These are phyloP conservation scores for Amanita muscaria DNA, from an alignment of 768 basidiomycete species.

Conservation along the genomic window DNA sequence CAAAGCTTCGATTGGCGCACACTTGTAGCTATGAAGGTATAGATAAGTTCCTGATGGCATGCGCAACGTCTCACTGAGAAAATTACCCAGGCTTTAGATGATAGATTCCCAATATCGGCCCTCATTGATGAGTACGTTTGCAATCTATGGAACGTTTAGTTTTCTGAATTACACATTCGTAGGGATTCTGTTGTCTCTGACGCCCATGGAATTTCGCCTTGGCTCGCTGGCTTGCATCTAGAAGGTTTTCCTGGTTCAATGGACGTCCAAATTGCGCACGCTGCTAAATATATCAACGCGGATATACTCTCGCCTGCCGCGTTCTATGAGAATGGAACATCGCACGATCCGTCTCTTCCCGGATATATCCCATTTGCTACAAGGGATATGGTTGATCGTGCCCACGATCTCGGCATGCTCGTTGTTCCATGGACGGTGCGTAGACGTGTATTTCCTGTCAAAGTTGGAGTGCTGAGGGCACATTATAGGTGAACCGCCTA, in stretches of 20 bases:
- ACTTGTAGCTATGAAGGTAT: slow-evolving; percentile 60
- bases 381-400: slow-evolving; percentile 54
- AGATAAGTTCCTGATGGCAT: not conserved
- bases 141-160: not conserved
- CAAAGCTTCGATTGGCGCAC: slow-evolving; percentile 84
- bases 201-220: slow-evolving; percentile 44
- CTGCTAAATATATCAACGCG: slow-evolving; percentile 55
- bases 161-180: not conserved
- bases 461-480: not conserved
- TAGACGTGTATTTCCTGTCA: slow-evolving; percentile 4
- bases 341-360: slow-evolving; percentile 32
- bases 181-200: slow-evolving; percentile 31
- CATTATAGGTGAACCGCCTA: slow-evolving; percentile 47
- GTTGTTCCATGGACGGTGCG: slow-evolving; percentile 74
- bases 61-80: not conserved
- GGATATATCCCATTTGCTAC: slow-evolving; percentile 54
- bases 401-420: slow-evolving; percentile 51
- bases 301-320: slow-evolving; percentile 59
- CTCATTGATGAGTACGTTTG: slow-evolving; percentile 51
- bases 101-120: slow-evolving; percentile 49
- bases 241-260: slow-evolving; percentile 53
- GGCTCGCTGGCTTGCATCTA: slow-evolving; percentile 62
- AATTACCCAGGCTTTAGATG: slow-evolving; percentile 44
- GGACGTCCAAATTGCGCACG: slow-evolving; percentile 54
- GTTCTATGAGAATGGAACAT: slow-evolving; percentile 28